Conservation (phyloP, 1,284 basidiomycete genomes). For the Ustilago esculenta region DNA sequence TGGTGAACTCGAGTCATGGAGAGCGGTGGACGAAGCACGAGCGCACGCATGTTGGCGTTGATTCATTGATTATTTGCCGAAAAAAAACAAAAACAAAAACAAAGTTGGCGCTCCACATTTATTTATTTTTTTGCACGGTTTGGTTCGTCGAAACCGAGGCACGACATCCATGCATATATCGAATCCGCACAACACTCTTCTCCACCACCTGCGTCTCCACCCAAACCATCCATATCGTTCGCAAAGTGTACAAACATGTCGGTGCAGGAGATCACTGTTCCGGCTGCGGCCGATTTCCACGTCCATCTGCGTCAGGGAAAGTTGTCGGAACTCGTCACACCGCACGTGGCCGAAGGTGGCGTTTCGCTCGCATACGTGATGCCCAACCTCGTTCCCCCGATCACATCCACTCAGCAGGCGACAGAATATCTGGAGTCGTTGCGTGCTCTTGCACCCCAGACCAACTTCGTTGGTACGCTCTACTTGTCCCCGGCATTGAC, state of each 20-base stretch:
- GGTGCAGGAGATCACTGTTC: slow-evolving; percentile 40
- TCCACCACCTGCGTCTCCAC: neutral
- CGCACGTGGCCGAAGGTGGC: slow-evolving; percentile 89
- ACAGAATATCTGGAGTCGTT: slow-evolving; percentile 82
- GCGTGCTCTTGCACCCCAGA: slow-evolving; percentile 78
- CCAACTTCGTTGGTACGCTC: slow-evolving; percentile 93
- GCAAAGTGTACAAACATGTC: slow-evolving; percentile 13
- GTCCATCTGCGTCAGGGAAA: slow-evolving; percentile 92
- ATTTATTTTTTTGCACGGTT: slow-evolving; percentile 11
- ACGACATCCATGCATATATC: slow-evolving; percentile 14
- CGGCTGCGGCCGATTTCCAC: slow-evolving; percentile 75
- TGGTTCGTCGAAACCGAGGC: neutral
- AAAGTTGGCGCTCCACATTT: slow-evolving; percentile 12
- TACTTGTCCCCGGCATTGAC: slow-evolving; percentile 92
- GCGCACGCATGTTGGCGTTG: no score
- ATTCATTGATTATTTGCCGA: no score
- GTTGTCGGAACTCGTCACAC: slow-evolving; percentile 80
- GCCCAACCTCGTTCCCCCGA: slow-evolving; percentile 95
- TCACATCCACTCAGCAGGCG: slow-evolving; percentile 85
- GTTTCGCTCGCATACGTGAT: slow-evolving; percentile 95
- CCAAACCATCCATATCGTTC: neutral
- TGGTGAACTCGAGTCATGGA: no score
- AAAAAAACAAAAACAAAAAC: slow-evolving; percentile 4
- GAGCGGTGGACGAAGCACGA: no score
- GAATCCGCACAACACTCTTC: neutral